phyloP scores from a whole-genome alignment of 108 stramenopile species.

The Stephanodiscus triporus region DNA sequence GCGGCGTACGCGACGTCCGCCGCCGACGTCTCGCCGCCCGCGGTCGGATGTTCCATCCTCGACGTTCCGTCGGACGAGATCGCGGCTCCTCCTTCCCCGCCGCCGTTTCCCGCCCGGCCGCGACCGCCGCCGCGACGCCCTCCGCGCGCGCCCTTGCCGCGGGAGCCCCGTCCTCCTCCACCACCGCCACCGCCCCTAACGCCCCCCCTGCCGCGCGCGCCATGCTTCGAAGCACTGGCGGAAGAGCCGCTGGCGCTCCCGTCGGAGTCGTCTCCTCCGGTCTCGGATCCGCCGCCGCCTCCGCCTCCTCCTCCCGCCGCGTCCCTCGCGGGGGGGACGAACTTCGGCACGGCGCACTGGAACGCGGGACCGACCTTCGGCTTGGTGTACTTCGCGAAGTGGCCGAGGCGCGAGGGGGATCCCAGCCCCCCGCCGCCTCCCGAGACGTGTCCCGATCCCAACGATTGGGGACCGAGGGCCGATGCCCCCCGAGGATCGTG shows the following conservation, averaged over 20 bases:
- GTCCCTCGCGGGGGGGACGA: slow-evolving; percentile 7
- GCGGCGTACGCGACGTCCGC: slow-evolving; percentile 43
- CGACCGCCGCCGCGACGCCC: not conserved
- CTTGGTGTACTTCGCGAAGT: slow-evolving; percentile 49
- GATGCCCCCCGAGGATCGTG: not conserved
- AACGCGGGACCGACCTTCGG: slow-evolving; percentile 41
- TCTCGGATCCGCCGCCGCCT: slow-evolving; percentile 4
- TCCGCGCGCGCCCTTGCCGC: slow-evolving; percentile 6
- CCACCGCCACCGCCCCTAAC: slow-evolving; percentile 5
- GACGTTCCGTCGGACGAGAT: slow-evolving; percentile 2
- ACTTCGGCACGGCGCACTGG: slow-evolving; percentile 44
- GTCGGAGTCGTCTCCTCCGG: not conserved
- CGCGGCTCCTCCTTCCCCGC: no score
- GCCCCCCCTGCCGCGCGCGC: slow-evolving; percentile 1
- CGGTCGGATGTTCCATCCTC: slow-evolving; percentile 14
- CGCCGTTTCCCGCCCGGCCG: not conserved
- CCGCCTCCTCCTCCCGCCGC: not conserved
- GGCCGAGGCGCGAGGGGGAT: slow-evolving; percentile 30
- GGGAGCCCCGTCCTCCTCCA: slow-evolving; percentile 1
- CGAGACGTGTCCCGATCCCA: no score
- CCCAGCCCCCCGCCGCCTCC: slow-evolving; percentile 1
- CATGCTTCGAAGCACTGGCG: slow-evolving; percentile 6
- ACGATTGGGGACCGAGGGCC: not conserved
- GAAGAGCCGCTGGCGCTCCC: slow-evolving; percentile 4
- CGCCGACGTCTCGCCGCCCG: slow-evolving; percentile 30